Conservation (phyloP, 208 protist genomes). For the Leishmania lainsoni region DNA sequence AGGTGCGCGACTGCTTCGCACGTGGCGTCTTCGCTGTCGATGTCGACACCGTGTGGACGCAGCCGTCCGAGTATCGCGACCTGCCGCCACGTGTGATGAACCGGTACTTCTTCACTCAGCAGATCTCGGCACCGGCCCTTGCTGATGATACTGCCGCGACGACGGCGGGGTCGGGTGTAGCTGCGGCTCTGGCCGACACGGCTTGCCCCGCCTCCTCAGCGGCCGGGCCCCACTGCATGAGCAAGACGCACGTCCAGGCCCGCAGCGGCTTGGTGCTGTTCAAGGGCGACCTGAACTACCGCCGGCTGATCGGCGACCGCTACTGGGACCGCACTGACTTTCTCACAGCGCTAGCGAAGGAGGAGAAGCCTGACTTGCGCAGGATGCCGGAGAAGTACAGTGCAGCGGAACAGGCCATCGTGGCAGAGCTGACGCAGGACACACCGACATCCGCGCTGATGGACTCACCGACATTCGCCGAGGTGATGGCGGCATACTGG, state of each 20-base stretch:
- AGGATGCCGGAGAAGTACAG: conserved; percentile 16
- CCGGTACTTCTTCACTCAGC: conserved; percentile 81
- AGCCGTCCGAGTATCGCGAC: conserved; percentile 88
- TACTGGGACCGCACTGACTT: conserved; percentile 81
- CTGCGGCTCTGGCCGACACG: conserved; percentile 7
- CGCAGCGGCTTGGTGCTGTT: conserved; percentile 77
- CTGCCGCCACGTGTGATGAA: conserved; percentile 83
- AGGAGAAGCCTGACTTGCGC: conserved; percentile 20
- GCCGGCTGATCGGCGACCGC: conserved; percentile 87
- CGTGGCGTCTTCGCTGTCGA: conserved; percentile 54
- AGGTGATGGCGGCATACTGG: conserved; percentile 76
- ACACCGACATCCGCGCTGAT: conserved; percentile 36
- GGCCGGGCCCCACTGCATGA: conserved; percentile 36
- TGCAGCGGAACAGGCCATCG: conserved; percentile 22
- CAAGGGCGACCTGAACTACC: conserved; percentile 93
- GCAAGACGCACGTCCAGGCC: conserved; percentile 46
- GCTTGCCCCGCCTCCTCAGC: conserved; percentile 15
- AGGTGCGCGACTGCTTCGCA: conserved; percentile 46
- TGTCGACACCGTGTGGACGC: conserved; percentile 80
- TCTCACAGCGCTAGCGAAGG: conserved; percentile 39
- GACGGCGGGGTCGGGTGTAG: conserved; percentile 8
- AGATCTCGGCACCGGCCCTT: conserved; percentile 22
- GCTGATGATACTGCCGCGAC: conserved; percentile 15
- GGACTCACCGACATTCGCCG: conserved; percentile 49
- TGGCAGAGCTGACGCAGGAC: conserved; percentile 57